A percentile compares a stretch with the other conserved stretches of the same genome.
These are phyloP conservation scores for Amylocystis lapponica DNA, from an alignment of 768 basidiomycete species.

Conservation along the genomic window DNA sequence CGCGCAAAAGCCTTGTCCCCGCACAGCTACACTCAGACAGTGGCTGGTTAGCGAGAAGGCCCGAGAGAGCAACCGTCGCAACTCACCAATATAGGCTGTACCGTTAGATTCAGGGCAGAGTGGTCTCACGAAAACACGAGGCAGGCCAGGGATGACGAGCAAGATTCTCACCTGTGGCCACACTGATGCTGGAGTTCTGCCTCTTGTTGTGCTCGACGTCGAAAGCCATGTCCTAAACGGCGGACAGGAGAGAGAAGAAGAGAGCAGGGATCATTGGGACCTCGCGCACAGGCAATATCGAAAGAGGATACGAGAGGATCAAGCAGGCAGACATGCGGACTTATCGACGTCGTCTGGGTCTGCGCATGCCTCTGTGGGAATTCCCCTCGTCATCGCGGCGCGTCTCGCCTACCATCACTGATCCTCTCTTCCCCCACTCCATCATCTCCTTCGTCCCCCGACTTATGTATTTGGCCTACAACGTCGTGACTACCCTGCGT, in stretches of 20 bases:
- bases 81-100: neutral
- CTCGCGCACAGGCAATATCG: too few species aligned
- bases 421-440: too few species aligned
- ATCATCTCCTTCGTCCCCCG: too few species aligned
- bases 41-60: neutral
- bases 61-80: neutral
- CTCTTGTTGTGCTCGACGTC: neutral
- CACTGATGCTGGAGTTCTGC: conserved; percentile 4
- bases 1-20: neutral
- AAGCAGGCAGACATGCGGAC: neutral
- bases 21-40: neutral
- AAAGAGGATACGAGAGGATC: neutral
- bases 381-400: too few species aligned
- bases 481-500: too few species aligned
- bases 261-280: too few species aligned
- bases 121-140: too few species aligned
- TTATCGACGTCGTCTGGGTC: neutral
- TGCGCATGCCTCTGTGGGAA: neutral
- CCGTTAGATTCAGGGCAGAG: too few species aligned
- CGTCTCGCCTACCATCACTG: too few species aligned
- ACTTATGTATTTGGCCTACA: too few species aligned
- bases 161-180: conserved; percentile 3
- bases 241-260: conserved; percentile 3
- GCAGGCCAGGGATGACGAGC: too few species aligned
- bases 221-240: conserved; percentile 6